Evolutionary conservation across 2,329 filamentous ascomycete genomes (phyloP), one percentile per base, ranked within the genome.

Genomic region (Alternaria sp.): DNA sequence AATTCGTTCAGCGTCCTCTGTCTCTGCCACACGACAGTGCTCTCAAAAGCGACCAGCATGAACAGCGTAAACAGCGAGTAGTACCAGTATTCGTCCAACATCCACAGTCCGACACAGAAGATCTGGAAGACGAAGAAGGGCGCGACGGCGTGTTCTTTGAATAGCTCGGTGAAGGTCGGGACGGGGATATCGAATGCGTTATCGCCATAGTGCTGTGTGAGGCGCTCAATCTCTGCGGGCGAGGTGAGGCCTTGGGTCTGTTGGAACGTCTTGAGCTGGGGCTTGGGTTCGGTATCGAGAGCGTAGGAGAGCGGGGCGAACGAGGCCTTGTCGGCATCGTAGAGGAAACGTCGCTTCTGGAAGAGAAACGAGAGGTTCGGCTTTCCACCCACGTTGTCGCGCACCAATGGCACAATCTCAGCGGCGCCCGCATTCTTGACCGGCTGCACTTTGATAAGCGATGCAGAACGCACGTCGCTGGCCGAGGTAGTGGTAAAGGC

Each of bases 41-140:
- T 97, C 82, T 99, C 95, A 70, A 99, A 99, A 58, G 88, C 89
- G 67, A 99, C 92, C 55, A 99, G 87, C 96, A 99, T 99, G 82
- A 98, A 93, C 23, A 99, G 88, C 0, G 96, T 99, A 80, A 99
- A 99, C 21, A 99, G 86, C 61, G 95, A 98, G 81, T 99, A 99
- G 83, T 99, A 99, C 95, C 96, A 99, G 81, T 98, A 99, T 80
- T 99, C 96, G 75, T 99, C 95, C 75, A 99, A 82, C 88, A 98
- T 92, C 95, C 95, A 99, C 61, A 99, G 82, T 14, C 95, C 96
- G 58, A 99, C 95, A 71, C 96, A 99, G 83, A 99, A 99, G 61
- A 99, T 85, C 83, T 99, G 95, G 81, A 99, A 99, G 63, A 99
- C 93, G 80, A 99, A 99, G 84, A 99, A 99, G 5, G 95, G 95